These are phyloP conservation scores for Neofusicoccum kwambonambiense DNA, from an alignment of 2,329 filamentous ascomycete genomes.

Conservation along the genomic window DNA sequence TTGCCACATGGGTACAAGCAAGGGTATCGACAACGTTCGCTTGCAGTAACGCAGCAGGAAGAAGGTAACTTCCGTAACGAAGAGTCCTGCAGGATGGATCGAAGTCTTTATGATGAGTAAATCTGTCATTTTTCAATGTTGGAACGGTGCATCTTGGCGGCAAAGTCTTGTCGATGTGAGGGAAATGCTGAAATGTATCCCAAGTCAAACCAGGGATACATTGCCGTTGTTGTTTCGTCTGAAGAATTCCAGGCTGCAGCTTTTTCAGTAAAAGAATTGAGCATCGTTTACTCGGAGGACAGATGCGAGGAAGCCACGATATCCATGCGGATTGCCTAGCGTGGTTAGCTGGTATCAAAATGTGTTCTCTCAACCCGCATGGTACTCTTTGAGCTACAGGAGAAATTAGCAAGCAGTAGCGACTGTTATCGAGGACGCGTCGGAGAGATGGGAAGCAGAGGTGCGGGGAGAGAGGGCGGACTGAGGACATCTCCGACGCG, in stretches of 20 bases:
- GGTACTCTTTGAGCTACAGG: no score
- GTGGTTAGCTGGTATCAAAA: no score
- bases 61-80: neutral
- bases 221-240: neutral
- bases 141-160: neutral
- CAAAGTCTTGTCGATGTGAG: neutral
- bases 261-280: neutral
- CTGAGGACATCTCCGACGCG: neutral
- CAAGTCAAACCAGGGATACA: neutral
- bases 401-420: neutral
- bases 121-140: neutral
- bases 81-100: neutral
- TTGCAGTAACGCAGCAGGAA: neutral
- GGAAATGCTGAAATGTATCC: neutral
- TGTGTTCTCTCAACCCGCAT: no score
- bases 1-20: conserved; percentile 8
- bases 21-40: neutral
- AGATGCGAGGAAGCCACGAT: no score
- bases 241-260: neutral
- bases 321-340: no score
- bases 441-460: neutral
- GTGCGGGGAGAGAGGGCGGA: neutral
- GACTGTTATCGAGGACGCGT: neutral
- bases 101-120: neutral
- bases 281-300: neutral